phyloP scores from a whole-genome alignment of 306 rosid genomes.

The Carpinus fangiana region DNA sequence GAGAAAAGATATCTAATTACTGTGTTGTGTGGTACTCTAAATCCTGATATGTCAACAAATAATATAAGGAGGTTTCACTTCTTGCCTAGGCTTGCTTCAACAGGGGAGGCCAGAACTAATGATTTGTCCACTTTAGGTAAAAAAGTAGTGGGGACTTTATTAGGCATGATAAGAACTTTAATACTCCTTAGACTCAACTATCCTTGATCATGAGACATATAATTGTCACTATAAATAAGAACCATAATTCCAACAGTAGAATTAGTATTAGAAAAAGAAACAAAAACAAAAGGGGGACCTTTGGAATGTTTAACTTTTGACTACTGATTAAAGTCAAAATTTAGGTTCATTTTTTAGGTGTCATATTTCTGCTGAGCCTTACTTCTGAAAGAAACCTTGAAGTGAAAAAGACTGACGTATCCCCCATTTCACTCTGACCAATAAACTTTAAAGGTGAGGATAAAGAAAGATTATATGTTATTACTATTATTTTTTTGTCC shows the following conservation, averaged over 20 bases:
- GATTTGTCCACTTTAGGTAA: not conserved
- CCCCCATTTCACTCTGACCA: not conserved
- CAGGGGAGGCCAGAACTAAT: not conserved
- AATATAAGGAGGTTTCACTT: not conserved
- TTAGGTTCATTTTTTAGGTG: not conserved
- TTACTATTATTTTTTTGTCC: not conserved
- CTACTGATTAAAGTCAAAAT: not conserved
- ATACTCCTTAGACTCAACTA: not conserved
- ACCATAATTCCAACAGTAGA: not conserved
- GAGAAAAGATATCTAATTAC: slow-evolving; percentile 10
- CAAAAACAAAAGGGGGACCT: not conserved
- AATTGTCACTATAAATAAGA: not conserved
- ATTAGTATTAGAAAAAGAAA: too few relatives aligned
- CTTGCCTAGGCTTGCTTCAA: not conserved
- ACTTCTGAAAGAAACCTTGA: not conserved
- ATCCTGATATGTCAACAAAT: not conserved
- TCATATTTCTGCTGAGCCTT: not conserved
- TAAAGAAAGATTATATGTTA: not conserved
- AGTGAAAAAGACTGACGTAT: not conserved
- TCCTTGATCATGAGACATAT: not conserved
- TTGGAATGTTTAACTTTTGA: not conserved
- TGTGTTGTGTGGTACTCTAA: not conserved
- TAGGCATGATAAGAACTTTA: not conserved
- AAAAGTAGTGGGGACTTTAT: not conserved
- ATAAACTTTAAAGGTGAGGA: not conserved